A percentile compares a stretch with the other conserved stretches of the same genome.
These are phyloP conservation scores for Huntiella bhutanensis DNA, from an alignment of 2,329 filamentous ascomycete species.

Conservation along the genomic window DNA sequence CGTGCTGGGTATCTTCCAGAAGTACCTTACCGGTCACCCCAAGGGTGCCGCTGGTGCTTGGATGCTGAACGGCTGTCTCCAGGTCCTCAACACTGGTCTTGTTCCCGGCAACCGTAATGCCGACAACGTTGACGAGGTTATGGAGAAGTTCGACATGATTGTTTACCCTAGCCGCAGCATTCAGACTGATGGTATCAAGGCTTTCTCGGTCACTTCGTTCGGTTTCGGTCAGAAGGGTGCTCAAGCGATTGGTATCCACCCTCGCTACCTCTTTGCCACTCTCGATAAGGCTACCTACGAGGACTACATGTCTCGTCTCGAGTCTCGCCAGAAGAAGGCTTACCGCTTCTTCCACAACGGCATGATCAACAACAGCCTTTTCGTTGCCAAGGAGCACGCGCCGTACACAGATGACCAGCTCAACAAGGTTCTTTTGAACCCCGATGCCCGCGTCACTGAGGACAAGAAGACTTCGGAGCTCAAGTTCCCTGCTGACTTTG, in stretches of 20 bases:
- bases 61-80: slow-evolving; percentile 98
- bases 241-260: slow-evolving; percentile 90
- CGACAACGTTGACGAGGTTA: slow-evolving; percentile 86
- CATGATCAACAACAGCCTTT: slow-evolving; percentile 92
- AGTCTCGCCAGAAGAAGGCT: slow-evolving; percentile 89
- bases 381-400: slow-evolving; percentile 81
- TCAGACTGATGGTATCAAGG: slow-evolving; percentile 95
- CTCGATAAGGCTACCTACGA: slow-evolving; percentile 71
- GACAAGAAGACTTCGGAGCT: slow-evolving; percentile 78
- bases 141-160: slow-evolving; percentile 97
- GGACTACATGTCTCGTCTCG: slow-evolving; percentile 72
- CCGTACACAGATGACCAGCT: slow-evolving; percentile 83
- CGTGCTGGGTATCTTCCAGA: slow-evolving; percentile 93
- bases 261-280: slow-evolving; percentile 88
- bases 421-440: slow-evolving; percentile 79
- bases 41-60: slow-evolving; percentile 98
- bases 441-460: slow-evolving; percentile 62
- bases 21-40: slow-evolving; percentile 94
- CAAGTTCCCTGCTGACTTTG: slow-evolving; percentile 50
- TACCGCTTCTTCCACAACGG: slow-evolving; percentile 98
- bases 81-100: slow-evolving; percentile 82
- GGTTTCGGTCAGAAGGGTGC: slow-evolving; percentile 98
- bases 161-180: slow-evolving; percentile 90
- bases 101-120: slow-evolving; percentile 96
- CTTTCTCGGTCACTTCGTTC: slow-evolving; percentile 96